Conservation (phyloP, 352 stramenopile genomes). For the Peronospora tabacina region DNA sequence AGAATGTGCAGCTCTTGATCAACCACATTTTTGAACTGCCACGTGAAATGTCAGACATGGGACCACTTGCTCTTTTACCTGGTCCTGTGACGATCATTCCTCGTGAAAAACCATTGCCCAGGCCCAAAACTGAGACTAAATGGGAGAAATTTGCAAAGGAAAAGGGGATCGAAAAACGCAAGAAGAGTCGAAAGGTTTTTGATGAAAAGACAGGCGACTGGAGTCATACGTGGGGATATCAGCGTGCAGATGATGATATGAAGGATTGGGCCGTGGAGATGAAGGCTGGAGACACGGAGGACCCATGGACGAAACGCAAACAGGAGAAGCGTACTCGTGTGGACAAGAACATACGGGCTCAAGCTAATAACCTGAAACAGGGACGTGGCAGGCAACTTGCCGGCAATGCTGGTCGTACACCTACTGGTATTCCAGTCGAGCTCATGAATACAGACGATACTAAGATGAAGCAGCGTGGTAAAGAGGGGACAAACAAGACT, state of each 20-base stretch:
- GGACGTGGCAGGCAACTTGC: constrained; percentile 53
- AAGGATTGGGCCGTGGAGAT: constrained; percentile 93
- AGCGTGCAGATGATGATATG: constrained; percentile 74
- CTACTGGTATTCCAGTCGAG: constrained; percentile 87
- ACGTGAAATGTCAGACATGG: constrained; percentile 89
- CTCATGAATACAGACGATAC: constrained; percentile 64
- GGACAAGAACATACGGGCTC: constrained; percentile 89
- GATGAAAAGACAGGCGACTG: constrained; percentile 93
- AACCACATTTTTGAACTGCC: constrained; percentile 89
- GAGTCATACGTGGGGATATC: constrained; percentile 90
- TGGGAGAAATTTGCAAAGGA: constrained; percentile 99
- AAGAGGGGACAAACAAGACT: constrained; percentile 82
- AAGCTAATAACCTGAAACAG: constrained; percentile 69
- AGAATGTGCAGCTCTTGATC: constrained; percentile 92
- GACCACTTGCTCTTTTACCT: constrained; percentile 82
- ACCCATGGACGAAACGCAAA: constrained; percentile 92
- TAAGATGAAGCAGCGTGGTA: constrained; percentile 83
- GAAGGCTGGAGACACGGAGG: constrained; percentile 86
- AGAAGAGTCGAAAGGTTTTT: constrained; percentile 94
- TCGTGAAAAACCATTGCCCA: constrained; percentile 85
- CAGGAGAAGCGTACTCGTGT: constrained; percentile 88
- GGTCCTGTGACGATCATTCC: constrained; percentile 60
- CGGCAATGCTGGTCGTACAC: constrained; percentile 37
- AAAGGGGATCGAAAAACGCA: constrained; percentile 96
- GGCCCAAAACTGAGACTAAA: constrained; percentile 93